Percentiles rank a stretch among this genome's conserved stretches.
These are phyloP conservation scores for Tricholoma terreum DNA, from an alignment of 768 basidiomycete species.

Conservation along the genomic window DNA sequence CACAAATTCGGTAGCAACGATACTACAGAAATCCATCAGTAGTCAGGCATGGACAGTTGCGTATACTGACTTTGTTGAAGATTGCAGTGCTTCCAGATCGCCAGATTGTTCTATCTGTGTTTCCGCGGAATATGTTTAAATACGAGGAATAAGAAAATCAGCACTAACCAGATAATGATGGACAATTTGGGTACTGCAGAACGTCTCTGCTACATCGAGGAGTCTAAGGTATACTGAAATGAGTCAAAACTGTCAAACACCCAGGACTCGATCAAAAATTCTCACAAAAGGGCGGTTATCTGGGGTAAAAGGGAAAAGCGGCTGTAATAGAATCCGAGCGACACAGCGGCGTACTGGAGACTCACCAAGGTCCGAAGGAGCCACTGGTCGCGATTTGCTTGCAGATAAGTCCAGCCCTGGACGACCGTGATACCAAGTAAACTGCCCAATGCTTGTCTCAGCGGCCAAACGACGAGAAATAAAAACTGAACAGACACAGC, in stretches of 20 bases:
- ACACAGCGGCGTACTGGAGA: neutral
- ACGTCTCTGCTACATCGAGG: slow-evolving; percentile 4
- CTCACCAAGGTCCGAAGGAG: slow-evolving; percentile 1
- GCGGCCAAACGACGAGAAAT: neutral
- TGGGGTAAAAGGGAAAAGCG: neutral
- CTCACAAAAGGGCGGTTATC: slow-evolving; percentile 1
- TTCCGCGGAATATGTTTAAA: neutral
- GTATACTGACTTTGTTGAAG: neutral
- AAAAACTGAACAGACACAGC: neutral
- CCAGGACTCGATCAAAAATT: neutral
- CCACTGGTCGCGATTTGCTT: slow-evolving; percentile 1
- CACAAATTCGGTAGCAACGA: neutral
- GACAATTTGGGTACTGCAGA: neutral
- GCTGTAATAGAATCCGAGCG: neutral
- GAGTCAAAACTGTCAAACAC: neutral
- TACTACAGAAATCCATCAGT: neutral
- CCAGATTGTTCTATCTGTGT: neutral
- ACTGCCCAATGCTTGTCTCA: neutral
- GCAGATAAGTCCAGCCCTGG: slow-evolving; percentile 1
- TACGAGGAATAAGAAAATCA: neutral
- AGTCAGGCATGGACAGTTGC: neutral
- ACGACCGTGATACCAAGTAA: slow-evolving; percentile 1
- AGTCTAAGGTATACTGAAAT: neutral
- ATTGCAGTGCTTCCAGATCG: neutral
- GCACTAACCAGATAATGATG: slow-evolving; percentile 1